phyloP scores from a whole-genome alignment of 1,139 yeast species.

The Cylindricascospora bacillispora region DNA sequence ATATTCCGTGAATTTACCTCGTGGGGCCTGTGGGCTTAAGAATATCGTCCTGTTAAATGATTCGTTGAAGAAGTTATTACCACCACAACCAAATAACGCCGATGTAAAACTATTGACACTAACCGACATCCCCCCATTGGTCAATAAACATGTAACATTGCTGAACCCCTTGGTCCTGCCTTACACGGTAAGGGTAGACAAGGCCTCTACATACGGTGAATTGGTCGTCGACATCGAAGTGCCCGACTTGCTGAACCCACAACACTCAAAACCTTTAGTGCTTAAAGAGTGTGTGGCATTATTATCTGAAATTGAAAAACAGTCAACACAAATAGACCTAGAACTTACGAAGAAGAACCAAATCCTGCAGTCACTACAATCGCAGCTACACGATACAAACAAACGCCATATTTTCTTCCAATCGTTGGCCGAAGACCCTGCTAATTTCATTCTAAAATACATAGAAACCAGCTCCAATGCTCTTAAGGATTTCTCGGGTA shows the following conservation, averaged over 20 bases:
- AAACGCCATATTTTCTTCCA: constrained; percentile 53
- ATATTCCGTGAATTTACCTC: constrained; percentile 1
- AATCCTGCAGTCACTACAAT: constrained; percentile 1
- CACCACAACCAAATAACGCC: constrained; percentile 11
- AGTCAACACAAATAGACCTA: constrained; percentile 26
- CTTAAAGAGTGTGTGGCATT: background rate
- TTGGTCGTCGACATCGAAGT: constrained; percentile 57
- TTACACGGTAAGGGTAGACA: constrained; percentile 56
- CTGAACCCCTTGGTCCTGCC: constrained; percentile 60
- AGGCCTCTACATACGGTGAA: constrained; percentile 66
- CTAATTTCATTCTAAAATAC: constrained; percentile 55
- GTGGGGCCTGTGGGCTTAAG: background rate
- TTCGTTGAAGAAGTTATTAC: background rate
- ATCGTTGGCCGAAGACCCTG: constrained; percentile 59
- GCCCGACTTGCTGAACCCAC: background rate
- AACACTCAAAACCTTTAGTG: background rate
- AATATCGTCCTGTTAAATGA: constrained; percentile 1
- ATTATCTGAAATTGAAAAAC: constrained; percentile 1
- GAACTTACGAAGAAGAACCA: constrained; percentile 3
- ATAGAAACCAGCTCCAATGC: constrained; percentile 57
- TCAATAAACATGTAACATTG: constrained; percentile 44
- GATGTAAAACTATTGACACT: constrained; percentile 1
- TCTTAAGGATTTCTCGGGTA: constrained; percentile 56
- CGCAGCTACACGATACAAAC: constrained; percentile 39
- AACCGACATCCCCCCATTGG: constrained; percentile 2